Base-by-base conservation (phyloP, 2,329 filamentous ascomycete species). In the Alternaria tenuissima region DNA sequence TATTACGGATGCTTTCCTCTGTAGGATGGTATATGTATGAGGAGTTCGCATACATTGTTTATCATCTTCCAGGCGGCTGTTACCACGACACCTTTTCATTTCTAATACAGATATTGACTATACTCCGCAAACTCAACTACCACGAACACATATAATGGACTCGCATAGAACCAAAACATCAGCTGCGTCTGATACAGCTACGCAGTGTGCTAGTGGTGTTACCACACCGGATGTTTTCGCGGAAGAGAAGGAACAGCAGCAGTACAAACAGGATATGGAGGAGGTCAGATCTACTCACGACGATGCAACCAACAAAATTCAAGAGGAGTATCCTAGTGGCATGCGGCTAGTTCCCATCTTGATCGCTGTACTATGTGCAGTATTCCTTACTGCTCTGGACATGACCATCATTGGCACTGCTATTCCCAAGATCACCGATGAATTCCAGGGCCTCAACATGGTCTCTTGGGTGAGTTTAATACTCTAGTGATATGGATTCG, bases 341-440 rank as follows among this genome's bases (percentile, higher is more conserved):
- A 22, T 36, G 32, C 32, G 32, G 12, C 14, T 36, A 36, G 32
- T 16, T 36, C 32, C 32, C 14, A 36, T 38, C 7, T 38, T 38
- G 34, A 8, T 38, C 16, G 34, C 34, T 38, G 16, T 38, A 38
- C 28, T 57, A 57, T 54, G n/a, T n/a, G 74, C 73, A 26, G 41
- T 42, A 44, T 55, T 28, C 22, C 34, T 55, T 11, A 52, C 30
- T 3, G 48, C 46, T 7, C 28, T 52, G 8, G 54, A 42, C 3
- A 36, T 28, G 62, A 74, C 68, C 30, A 74, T 74, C 28, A 41
- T 75, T 22, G 67, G 64, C 14, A 75, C 72, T 9, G 71, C 71
- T 14, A 71, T 74, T 22, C 73, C 73, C 7, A 68, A 64, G 26
- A 75, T 76, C 30, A 72, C 72, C 8, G 64, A 70, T 49, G 54